Evolutionary conservation across 2,329 filamentous ascomycete species (phyloP).

Genomic region (Ascochyta rabiei): DNA sequence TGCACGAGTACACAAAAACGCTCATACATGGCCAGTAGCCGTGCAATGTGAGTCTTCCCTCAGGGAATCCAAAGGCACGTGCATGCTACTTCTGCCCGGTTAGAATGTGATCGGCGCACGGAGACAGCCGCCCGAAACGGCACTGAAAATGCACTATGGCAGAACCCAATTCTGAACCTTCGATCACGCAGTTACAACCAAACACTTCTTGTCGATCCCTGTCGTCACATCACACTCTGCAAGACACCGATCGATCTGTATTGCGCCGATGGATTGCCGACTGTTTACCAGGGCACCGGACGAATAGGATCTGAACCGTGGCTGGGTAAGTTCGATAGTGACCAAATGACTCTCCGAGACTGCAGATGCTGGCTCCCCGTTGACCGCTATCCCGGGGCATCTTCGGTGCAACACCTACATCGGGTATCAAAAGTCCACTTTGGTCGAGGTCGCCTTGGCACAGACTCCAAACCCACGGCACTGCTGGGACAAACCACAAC

Average conservation of each 20-base stretch:
- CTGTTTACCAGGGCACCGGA: not conserved
- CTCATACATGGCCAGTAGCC: not conserved
- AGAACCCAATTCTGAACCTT: not conserved
- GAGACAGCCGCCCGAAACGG: conserved; percentile 1
- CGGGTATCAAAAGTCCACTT: conserved; percentile 1
- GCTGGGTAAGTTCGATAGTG: not conserved
- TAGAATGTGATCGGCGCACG: conserved; percentile 1
- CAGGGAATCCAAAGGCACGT: not conserved
- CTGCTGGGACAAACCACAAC: not conserved
- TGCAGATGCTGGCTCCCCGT: not conserved
- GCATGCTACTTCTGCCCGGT: not conserved
- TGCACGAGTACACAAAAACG: not conserved
- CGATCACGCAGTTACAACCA: conserved; percentile 1
- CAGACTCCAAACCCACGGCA: not conserved
- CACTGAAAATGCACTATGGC: not conserved
- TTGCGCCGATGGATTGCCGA: conserved; percentile 7
- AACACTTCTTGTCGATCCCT: not conserved
- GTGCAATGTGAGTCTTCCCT: not conserved
- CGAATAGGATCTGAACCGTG: conserved; percentile 5
- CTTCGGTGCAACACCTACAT: conserved; percentile 5
- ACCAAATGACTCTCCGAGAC: not conserved
- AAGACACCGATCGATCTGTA: conserved; percentile 2
- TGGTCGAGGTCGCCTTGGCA: not conserved
- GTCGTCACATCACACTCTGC: not conserved
- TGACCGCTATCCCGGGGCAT: conserved; percentile 7